These are phyloP conservation scores for Mycogone perniciosa DNA, from an alignment of 2,329 filamentous ascomycete genomes.

Conservation along the genomic window DNA sequence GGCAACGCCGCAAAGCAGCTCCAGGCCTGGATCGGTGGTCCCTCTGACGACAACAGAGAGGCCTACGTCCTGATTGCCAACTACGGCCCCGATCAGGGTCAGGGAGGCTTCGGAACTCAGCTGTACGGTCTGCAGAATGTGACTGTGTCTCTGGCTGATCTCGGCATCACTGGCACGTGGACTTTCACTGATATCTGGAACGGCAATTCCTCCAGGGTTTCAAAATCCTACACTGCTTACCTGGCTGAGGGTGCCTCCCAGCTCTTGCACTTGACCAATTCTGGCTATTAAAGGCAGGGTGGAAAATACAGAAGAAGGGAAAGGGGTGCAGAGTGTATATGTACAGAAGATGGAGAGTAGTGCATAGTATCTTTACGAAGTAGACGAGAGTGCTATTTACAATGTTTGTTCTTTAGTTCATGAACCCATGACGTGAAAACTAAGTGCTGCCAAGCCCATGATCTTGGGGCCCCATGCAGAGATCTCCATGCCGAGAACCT, in stretches of 20 bases:
- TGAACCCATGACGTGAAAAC: too few species aligned
- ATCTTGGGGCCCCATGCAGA: too few species aligned
- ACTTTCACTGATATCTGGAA: constrained; percentile 8
- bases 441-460: too few species aligned
- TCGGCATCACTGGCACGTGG: constrained; percentile 6
- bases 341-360: too few species aligned
- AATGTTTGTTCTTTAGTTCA: too few species aligned
- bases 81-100: constrained; percentile 9
- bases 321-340: too few species aligned
- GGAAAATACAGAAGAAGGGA: too few species aligned
- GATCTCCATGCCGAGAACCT: too few species aligned
- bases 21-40: constrained; percentile 10
- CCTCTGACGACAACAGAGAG: constrained; percentile 7
- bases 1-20: constrained; percentile 11
- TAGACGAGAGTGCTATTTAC: too few species aligned
- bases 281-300: too few species aligned
- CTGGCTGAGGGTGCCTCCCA: constrained; percentile 10
- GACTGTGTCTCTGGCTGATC: constrained; percentile 5
- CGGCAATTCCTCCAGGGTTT: constrained; percentile 8
- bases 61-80: constrained; percentile 12
- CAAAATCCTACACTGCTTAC: constrained; percentile 6
- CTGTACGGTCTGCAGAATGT: constrained; percentile 7
- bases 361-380: too few species aligned
- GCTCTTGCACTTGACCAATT: constrained; percentile 7
- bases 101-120: constrained; percentile 3